These are phyloP conservation scores for Salvia hispanica DNA, from an alignment of 257 asterid species.

Conservation along the genomic window DNA sequence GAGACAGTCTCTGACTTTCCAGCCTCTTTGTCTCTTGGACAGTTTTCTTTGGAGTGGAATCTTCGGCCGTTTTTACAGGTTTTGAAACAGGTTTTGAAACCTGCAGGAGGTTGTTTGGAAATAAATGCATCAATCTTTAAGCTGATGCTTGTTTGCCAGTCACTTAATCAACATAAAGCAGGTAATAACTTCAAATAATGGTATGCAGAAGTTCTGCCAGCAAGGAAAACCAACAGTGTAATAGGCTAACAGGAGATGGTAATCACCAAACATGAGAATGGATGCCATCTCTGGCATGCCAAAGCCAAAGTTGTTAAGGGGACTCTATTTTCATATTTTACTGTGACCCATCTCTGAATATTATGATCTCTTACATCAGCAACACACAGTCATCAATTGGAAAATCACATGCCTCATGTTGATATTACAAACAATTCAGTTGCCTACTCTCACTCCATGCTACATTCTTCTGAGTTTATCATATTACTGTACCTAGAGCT, in stretches of 20 bases:
- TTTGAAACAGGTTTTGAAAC: slow-evolving; percentile 42
- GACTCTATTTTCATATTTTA: background rate
- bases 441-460: background rate
- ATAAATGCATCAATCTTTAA: slow-evolving; percentile 22
- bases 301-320: background rate
- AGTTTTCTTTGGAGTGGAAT: slow-evolving; percentile 53
- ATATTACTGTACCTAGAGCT: background rate
- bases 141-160: slow-evolving; percentile 6
- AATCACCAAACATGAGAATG: background rate
- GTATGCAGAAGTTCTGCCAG: background rate
- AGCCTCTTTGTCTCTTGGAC: slow-evolving; percentile 51
- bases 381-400: slow-evolving; percentile 4
- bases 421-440: background rate
- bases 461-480: background rate
- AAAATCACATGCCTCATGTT: background rate
- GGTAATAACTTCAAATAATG: slow-evolving; percentile 18
- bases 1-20: slow-evolving; percentile 40
- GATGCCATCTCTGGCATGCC: background rate
- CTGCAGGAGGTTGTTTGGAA: slow-evolving; percentile 35
- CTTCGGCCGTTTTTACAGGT: slow-evolving; percentile 58
- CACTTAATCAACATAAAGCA: slow-evolving; percentile 10
- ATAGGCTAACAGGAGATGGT: background rate
- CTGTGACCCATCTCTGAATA: background rate
- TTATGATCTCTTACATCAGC: background rate
- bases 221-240: slow-evolving; percentile 4